These are phyloP conservation scores for Fusarium liriodendri DNA, from an alignment of 2,329 filamentous ascomycete species.

Conservation along the genomic window DNA sequence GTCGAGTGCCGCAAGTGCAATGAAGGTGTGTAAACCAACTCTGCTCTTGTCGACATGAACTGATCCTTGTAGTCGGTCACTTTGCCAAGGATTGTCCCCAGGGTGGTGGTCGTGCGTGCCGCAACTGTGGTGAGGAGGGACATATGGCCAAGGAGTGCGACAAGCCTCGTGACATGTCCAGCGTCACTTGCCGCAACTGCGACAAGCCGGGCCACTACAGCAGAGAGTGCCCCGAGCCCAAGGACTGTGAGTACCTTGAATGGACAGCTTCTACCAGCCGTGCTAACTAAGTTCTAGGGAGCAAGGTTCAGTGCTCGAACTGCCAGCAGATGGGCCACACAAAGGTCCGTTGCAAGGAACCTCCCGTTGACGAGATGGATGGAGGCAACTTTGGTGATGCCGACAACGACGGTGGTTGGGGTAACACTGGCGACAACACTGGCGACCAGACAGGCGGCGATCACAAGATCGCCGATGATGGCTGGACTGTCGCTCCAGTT, in stretches of 20 bases:
- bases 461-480: not conserved
- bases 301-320: slow-evolving; percentile 53
- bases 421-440: slow-evolving; percentile 4
- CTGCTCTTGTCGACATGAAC: not conserved
- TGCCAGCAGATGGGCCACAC: slow-evolving; percentile 54
- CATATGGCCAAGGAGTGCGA: slow-evolving; percentile 66
- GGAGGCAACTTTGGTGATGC: slow-evolving; percentile 19
- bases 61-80: slow-evolving; percentile 63
- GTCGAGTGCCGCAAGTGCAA: slow-evolving; percentile 75
- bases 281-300: slow-evolving; percentile 47
- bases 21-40: slow-evolving; percentile 60
- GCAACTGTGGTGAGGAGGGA: slow-evolving; percentile 73
- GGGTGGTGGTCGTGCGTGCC: slow-evolving; percentile 65
- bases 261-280: not conserved
- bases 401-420: not conserved
- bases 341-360: slow-evolving; percentile 52
- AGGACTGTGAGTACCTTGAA: slow-evolving; percentile 48
- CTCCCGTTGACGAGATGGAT: slow-evolving; percentile 36
- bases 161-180: slow-evolving; percentile 55
- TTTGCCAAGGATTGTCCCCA: slow-evolving; percentile 73
- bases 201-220: slow-evolving; percentile 70
- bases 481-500: not conserved
- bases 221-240: slow-evolving; percentile 71
- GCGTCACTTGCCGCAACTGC: slow-evolving; percentile 71
- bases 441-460: not conserved